Percentiles rank a stretch among this genome's conserved stretches.
These are phyloP conservation scores for Allomyces javanicus DNA, from an alignment of 192 early-diverging fungal species.

Conservation along the genomic window DNA sequence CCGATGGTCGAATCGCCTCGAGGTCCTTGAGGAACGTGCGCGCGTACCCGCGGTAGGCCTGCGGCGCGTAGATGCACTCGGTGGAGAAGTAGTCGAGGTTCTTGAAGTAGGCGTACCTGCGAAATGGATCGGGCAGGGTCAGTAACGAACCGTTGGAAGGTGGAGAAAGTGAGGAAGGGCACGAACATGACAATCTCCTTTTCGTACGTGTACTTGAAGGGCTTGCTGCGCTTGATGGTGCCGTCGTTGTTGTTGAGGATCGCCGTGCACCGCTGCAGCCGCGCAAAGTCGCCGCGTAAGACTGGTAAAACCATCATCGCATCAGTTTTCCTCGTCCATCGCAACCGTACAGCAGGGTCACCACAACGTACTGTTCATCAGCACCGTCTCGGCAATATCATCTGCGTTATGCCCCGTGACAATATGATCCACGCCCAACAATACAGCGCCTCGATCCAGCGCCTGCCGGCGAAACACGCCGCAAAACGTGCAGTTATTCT, in stretches of 20 bases:
- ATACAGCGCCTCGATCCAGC: conserved; percentile 76
- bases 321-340: too few species aligned
- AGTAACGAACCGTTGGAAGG: neutral
- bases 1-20: conserved; percentile 64
- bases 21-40: conserved; percentile 88
- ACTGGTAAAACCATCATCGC: conserved; percentile 25
- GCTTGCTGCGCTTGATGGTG: conserved; percentile 73
- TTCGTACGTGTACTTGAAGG: conserved; percentile 97
- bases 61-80: conserved; percentile 93
- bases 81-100: conserved; percentile 96
- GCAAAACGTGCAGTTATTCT: conserved; percentile 99
- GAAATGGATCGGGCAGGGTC: neutral
- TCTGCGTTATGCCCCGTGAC: conserved; percentile 98
- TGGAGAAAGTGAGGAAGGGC: too few species aligned
- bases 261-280: conserved; percentile 77
- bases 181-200: conserved; percentile 90
- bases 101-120: conserved; percentile 75
- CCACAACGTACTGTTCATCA: conserved; percentile 71
- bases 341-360: too few species aligned
- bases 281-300: conserved; percentile 79
- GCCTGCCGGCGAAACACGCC: conserved; percentile 96
- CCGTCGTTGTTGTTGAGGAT: conserved; percentile 59
- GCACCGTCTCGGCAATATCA: conserved; percentile 93
- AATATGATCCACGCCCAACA: conserved; percentile 84
- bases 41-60: conserved; percentile 90